Evolutionary conservation across 345 rosid genomes (phyloP).

Genomic region (Psidium friedrichsthalianum): DNA sequence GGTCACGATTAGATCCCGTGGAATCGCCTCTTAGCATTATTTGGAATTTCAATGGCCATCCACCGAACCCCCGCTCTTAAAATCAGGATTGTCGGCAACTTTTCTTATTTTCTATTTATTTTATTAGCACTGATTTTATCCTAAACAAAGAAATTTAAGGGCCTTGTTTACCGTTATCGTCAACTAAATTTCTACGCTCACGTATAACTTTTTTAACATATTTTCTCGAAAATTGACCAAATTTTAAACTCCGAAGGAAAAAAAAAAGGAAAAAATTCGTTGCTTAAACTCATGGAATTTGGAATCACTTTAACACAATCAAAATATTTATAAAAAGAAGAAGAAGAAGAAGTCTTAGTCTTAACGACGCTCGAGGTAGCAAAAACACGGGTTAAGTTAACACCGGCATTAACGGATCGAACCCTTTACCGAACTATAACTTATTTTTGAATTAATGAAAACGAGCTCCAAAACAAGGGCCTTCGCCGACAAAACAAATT

Average conservation of each 20-base stretch:
- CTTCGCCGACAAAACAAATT: background rate
- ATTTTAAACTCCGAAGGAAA: too few species aligned
- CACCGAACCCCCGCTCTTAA: background rate
- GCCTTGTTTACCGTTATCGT: background rate
- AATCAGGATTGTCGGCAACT: background rate
- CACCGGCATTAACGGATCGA: background rate
- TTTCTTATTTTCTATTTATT: background rate
- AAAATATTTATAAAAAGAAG: background rate
- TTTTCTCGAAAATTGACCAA: too few species aligned
- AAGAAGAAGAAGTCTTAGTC: background rate
- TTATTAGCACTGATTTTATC: background rate
- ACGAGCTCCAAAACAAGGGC: background rate
- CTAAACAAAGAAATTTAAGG: background rate
- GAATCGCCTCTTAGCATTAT: background rate
- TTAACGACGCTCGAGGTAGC: background rate
- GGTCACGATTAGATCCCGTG: background rate
- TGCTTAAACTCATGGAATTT: background rate
- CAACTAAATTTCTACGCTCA: background rate
- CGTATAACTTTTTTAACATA: too few species aligned
- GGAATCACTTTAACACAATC: background rate
- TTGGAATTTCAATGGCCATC: background rate
- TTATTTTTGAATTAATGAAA: background rate
- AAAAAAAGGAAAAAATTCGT: too few species aligned
- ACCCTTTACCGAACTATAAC: background rate
- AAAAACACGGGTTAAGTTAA: background rate